phyloP scores from a whole-genome alignment of 73 alveolate genomes.

The Uronychia setigera region DNA sequence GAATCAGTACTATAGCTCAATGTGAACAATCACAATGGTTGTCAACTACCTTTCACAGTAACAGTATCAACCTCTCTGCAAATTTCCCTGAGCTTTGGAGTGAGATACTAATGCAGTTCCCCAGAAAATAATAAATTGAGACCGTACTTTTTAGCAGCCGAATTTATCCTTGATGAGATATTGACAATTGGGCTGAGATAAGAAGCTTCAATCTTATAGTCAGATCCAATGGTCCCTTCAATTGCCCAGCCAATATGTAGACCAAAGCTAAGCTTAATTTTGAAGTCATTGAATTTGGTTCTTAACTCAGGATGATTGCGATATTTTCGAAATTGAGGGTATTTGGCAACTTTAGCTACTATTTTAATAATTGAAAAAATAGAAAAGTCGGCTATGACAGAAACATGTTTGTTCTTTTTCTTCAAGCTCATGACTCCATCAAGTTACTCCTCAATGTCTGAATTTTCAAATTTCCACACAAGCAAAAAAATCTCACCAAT shows the following conservation, averaged over 20 bases:
- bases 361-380: slow-evolving; percentile 58
- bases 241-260: slow-evolving; percentile 86
- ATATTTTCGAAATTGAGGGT: slow-evolving; percentile 53
- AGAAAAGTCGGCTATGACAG: slow-evolving; percentile 48
- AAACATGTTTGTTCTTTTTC: slow-evolving; percentile 57
- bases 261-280: slow-evolving; percentile 71
- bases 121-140: slow-evolving; percentile 16
- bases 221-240: slow-evolving; percentile 85
- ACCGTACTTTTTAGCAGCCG: slow-evolving; percentile 50
- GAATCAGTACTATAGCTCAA: slow-evolving; percentile 22
- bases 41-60: slow-evolving; percentile 18
- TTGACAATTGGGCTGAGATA: slow-evolving; percentile 77
- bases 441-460: slow-evolving; percentile 26
- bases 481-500: slow-evolving; percentile 56
- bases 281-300: slow-evolving; percentile 61
- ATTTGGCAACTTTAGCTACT: slow-evolving; percentile 40
- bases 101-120: slow-evolving; percentile 15
- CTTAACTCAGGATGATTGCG: slow-evolving; percentile 61
- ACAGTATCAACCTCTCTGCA: slow-evolving; percentile 36
- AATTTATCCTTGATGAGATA: slow-evolving; percentile 56
- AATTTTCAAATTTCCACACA: slow-evolving; percentile 63
- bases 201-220: slow-evolving; percentile 75
- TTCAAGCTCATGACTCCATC: slow-evolving; percentile 44
- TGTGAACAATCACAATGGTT: slow-evolving; percentile 24
- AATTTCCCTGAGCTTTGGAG: slow-evolving; percentile 16